Evolutionary conservation across 441 rosid genomes (phyloP).

Genomic region (Gossypium lobatum): DNA sequence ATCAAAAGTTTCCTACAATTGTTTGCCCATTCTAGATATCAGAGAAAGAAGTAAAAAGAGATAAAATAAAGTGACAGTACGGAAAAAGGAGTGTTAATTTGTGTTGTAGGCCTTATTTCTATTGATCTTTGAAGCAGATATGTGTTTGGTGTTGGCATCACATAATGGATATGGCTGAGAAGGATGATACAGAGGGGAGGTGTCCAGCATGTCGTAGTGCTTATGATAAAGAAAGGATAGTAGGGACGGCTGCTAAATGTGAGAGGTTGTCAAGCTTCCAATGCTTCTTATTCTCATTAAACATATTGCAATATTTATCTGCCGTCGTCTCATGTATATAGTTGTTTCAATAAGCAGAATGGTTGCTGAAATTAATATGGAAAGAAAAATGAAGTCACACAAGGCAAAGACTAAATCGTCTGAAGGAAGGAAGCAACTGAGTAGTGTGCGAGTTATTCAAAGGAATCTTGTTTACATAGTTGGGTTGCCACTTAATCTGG

Average conservation of each 20-base stretch:
- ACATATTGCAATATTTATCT: constrained; percentile 21
- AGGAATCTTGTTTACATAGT: constrained; percentile 61
- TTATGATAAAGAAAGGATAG: constrained; percentile 65
- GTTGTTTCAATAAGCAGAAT: constrained; percentile 23
- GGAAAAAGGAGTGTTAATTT: background rate
- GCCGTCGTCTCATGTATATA: background rate
- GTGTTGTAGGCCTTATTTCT: constrained; percentile 22
- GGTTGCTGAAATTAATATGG: constrained; percentile 43
- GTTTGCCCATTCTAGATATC: background rate
- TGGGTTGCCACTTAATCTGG: constrained; percentile 56
- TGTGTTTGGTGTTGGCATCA: constrained; percentile 84
- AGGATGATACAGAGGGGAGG: constrained; percentile 52
- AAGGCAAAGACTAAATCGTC: constrained; percentile 46
- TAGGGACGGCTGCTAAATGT: constrained; percentile 49
- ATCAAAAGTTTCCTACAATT: background rate
- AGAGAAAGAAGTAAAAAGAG: background rate
- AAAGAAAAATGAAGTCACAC: constrained; percentile 48
- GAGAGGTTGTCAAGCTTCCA: constrained; percentile 39
- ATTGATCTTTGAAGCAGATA: constrained; percentile 39
- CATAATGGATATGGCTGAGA: constrained; percentile 68
- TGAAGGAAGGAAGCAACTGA: constrained; percentile 60
- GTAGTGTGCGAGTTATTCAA: constrained; percentile 55
- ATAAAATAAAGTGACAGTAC: background rate
- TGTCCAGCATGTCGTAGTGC: constrained; percentile 66
- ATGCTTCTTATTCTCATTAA: constrained; percentile 13